phyloP scores from a whole-genome alignment of 331 rosid species.

The Malus hybrid region DNA sequence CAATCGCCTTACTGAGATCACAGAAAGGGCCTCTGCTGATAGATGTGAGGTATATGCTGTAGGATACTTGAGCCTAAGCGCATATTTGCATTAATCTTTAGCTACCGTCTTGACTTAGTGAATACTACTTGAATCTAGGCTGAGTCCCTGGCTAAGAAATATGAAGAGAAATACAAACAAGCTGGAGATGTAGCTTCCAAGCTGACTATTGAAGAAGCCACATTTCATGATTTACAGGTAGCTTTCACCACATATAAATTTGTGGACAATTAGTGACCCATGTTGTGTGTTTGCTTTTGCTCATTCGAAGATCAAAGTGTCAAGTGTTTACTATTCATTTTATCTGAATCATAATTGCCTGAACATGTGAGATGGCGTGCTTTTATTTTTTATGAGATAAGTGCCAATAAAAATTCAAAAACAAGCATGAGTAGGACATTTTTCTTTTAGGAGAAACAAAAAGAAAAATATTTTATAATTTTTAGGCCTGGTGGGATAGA shows the following conservation, averaged over 20 bases:
- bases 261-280: background rate
- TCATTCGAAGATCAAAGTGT: slow-evolving; percentile 10
- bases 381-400: background rate
- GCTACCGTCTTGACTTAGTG: slow-evolving; percentile 9
- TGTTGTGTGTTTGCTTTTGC: background rate
- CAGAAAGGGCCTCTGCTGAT: slow-evolving; percentile 76
- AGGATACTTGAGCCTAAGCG: slow-evolving; percentile 4
- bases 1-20: slow-evolving; percentile 80
- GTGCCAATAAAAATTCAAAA: background rate
- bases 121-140: slow-evolving; percentile 42
- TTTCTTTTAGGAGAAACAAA: slow-evolving; percentile 3
- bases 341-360: slow-evolving; percentile 9
- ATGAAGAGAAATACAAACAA: slow-evolving; percentile 18
- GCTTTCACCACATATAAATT: background rate
- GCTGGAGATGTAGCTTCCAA: background rate
- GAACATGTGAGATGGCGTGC: background rate
- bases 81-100: background rate
- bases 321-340: background rate
- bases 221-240: too few relatives aligned
- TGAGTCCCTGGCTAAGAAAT: slow-evolving; percentile 69
- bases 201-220: too few relatives aligned
- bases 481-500: background rate
- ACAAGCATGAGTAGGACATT: background rate
- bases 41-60: slow-evolving; percentile 61
- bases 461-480: background rate